phyloP scores from a whole-genome alignment of 2,329 filamentous ascomycete species.

The Talaromyces sp. region DNA sequence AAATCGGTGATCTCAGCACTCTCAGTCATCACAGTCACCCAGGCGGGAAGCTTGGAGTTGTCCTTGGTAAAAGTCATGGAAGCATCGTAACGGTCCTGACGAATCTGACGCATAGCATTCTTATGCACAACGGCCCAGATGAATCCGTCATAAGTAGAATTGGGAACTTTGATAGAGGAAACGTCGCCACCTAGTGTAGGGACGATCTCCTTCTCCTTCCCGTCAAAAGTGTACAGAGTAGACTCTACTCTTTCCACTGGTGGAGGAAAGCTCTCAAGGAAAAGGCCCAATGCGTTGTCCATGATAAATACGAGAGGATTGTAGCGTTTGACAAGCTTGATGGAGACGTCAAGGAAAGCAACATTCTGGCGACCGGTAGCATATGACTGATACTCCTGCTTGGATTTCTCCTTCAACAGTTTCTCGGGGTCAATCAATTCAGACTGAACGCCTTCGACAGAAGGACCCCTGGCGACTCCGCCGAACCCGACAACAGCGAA shows the following conservation, averaged over 20 bases:
- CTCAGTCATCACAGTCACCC: slow-evolving; percentile 94
- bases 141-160: slow-evolving; percentile 76
- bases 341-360: slow-evolving; percentile 81
- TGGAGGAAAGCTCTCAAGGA: slow-evolving; percentile 70
- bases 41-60: slow-evolving; percentile 79
- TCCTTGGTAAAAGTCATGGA: slow-evolving; percentile 93
- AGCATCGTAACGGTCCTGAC: slow-evolving; percentile 90
- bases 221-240: slow-evolving; percentile 83
- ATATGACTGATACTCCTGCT: slow-evolving; percentile 83
- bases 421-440: slow-evolving; percentile 52
- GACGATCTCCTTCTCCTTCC: slow-evolving; percentile 76
- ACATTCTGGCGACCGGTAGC: slow-evolving; percentile 89
- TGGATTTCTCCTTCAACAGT: slow-evolving; percentile 78
- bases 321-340: slow-evolving; percentile 79
- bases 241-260: slow-evolving; percentile 74
- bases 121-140: slow-evolving; percentile 97
- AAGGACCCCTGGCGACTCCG: slow-evolving; percentile 47
- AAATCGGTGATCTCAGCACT: slow-evolving; percentile 89
- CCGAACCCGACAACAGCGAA: slow-evolving; percentile 84
- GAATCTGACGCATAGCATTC: slow-evolving; percentile 81
- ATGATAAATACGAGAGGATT: slow-evolving; percentile 69
- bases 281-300: slow-evolving; percentile 68
- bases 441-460: slow-evolving; percentile 48
- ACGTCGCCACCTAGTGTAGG: slow-evolving; percentile 62
- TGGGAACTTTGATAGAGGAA: slow-evolving; percentile 52